Percentiles rank a stretch among this genome's conserved stretches.
Evolutionary conservation across 2,329 filamentous ascomycete genomes (phyloP).

Genomic region (Clathrospora elynae): DNA sequence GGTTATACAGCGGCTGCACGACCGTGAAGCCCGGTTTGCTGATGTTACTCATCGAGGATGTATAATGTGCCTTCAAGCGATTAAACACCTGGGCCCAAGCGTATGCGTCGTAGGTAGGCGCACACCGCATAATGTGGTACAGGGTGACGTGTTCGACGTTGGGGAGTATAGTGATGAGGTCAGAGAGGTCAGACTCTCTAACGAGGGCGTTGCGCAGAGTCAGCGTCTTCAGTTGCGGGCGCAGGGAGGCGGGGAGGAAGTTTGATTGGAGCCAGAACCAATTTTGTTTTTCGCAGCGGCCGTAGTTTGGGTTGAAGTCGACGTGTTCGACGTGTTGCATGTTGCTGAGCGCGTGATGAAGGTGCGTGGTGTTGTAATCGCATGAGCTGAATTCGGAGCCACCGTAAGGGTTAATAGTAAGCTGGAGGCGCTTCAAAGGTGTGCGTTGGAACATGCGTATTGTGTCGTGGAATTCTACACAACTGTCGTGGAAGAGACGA

Average conservation of each 20-base stretch:
- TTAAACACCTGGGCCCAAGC: slow-evolving; percentile 1
- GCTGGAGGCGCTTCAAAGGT: slow-evolving; percentile 14
- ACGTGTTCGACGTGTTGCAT: slow-evolving; percentile 18
- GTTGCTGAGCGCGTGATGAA: slow-evolving; percentile 3
- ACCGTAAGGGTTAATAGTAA: slow-evolving; percentile 8
- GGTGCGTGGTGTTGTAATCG: slow-evolving; percentile 1
- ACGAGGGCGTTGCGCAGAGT: slow-evolving; percentile 2
- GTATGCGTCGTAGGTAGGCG: neutral
- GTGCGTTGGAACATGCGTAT: slow-evolving; percentile 10
- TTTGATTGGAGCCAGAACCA: neutral
- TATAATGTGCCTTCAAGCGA: slow-evolving; percentile 2
- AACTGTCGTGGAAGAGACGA: slow-evolving; percentile 7
- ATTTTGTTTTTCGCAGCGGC: neutral
- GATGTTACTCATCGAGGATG: neutral
- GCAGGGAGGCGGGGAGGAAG: slow-evolving; percentile 6
- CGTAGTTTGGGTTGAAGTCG: slow-evolving; percentile 14
- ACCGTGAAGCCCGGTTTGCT: slow-evolving; percentile 2
- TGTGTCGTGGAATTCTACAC: slow-evolving; percentile 13
- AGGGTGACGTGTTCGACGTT: slow-evolving; percentile 4
- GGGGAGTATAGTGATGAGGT: slow-evolving; percentile 1
- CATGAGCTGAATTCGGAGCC: neutral
- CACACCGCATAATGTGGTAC: slow-evolving; percentile 1
- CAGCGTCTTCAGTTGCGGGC: slow-evolving; percentile 1
- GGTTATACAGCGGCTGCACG: neutral
- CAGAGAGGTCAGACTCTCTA: neutral